Base-by-base conservation (phyloP, 140 eudicot species). In the Oenanthe javanica region DNA sequence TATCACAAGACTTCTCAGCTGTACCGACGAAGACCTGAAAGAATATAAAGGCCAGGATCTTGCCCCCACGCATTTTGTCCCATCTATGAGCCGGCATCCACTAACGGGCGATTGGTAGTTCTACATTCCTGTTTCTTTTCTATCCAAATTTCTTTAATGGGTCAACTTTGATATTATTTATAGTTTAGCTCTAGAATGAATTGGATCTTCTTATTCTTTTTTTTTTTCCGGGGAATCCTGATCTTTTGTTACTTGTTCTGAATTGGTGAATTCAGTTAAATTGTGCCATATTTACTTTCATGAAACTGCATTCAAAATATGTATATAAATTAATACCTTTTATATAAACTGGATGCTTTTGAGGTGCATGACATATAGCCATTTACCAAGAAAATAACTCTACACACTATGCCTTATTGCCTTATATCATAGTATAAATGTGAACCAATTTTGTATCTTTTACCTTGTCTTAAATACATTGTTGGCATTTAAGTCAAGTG, bases 11-110 rank as follows among this genome's bases (percentile, higher is more conserved):
- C 97, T 95, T 79, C 87, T 95, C 31, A 95, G 99, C 75, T 95
- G 99, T 88, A 92, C 99, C 63, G 99, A 95, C 55, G 97, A 92
- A 81, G 95, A 95, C 19, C 77, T 92, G 80, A 88, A 87, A 86
- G 36, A 82, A 70, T 95, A 95, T 80, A 87, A 89, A 81, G 97
- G 99, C 79, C 99, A 83, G 86, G 96, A 95, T 88, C 71, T 95
- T 80, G 97, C 97, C 83, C 97, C 97, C 36, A 95, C 99, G 23
- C 99, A 95, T 87, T 89, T 92, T 79, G 99, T 89, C 70, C 99
- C 99, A 15, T 95, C 99, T 69, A 92, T 95, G 97, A 95, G 99
- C 81, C 89, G 88, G 3, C 97, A 95, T 86, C 97, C 97, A 23
- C 81, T 95, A 66, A 92, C 99, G 6, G 97, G 93, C 82, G 99